Conservation (phyloP, 192 early-diverging fungal species). For the Linderina pennispora region DNA sequence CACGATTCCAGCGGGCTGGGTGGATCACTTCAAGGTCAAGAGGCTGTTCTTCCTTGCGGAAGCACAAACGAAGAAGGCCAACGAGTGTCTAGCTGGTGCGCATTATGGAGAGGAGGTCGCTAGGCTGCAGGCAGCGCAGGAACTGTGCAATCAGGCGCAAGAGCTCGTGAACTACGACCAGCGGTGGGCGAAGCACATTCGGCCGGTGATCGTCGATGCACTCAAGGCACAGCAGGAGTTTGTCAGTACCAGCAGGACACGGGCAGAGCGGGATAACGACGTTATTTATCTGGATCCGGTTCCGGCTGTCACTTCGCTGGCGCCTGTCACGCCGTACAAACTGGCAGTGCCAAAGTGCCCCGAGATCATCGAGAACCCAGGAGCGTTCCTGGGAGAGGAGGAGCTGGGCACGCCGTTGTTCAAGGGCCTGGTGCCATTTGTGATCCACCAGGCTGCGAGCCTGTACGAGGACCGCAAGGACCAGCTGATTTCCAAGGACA, state of each 20-base stretch:
- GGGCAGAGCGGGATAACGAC: constrained; percentile 87
- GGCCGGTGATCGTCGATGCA: constrained; percentile 23
- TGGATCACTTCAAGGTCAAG: constrained; percentile 69
- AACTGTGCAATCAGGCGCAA: constrained; percentile 23
- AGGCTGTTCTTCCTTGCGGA: constrained; percentile 66
- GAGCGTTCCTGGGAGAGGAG: constrained; percentile 59
- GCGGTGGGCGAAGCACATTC: constrained; percentile 31
- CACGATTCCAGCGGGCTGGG: constrained; percentile 59
- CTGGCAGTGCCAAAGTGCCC: constrained; percentile 65
- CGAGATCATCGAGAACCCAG: constrained; percentile 57
- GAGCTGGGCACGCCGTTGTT: constrained; percentile 76
- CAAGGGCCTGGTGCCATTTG: constrained; percentile 80
- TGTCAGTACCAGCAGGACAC: constrained; percentile 44
- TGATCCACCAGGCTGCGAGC: constrained; percentile 83
- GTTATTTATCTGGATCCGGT: constrained; percentile 82
- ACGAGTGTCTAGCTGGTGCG: constrained; percentile 62
- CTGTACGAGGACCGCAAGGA: constrained; percentile 83
- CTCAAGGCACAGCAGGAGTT: constrained; percentile 41
- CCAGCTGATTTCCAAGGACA: constrained; percentile 60
- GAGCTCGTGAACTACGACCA: constrained; percentile 31
- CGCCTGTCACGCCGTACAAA: constrained; percentile 56
- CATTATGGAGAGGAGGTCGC: constrained; percentile 86
- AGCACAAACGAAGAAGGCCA: constrained; percentile 71
- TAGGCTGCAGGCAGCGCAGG: constrained; percentile 48
- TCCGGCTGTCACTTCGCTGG: constrained; percentile 54